Base-by-base conservation (phyloP, 148 eudicot species). In the Chenopodium berlandieri region DNA sequence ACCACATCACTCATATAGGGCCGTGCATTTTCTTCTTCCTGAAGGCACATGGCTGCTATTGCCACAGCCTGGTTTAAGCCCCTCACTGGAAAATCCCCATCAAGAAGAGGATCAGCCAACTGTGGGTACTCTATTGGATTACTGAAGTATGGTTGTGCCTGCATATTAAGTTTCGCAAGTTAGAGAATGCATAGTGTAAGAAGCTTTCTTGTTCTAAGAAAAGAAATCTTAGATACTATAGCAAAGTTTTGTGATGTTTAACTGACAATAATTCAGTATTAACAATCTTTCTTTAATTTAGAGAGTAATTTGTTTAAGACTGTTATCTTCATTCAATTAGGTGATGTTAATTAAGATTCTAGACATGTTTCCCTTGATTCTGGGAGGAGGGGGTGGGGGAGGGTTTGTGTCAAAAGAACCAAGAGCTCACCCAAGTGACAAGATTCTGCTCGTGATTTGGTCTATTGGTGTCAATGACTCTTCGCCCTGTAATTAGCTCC, bases 31-130 rank as follows among this genome's bases (percentile, higher is more conserved):
- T 88, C 91, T 75, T 92, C 94, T n/a, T 92, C 97, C 64, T 92
- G 95, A 31, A 94, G 89, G 71, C 97, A 94, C 97, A 93, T 91
- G 1, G 97, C 90, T 37, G 95, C 93, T 47, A 94, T 86, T 22
- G 95, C 97, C 47, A 94, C 92, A 12, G 90, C 91, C 82, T 92
- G 97, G 75, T 91, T 90, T 75, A 94, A 75, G 60, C 91, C 80
- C 81, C 92, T 94, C 34, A 73, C 71, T 3, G 94, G 93, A 79
- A 74, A 88, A 4, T 88, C 74, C 34, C 88, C 90, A 25, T 52
- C 71, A 6, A 94, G 89, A 47, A 84, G 86, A 13, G 95, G 94
- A 86, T 94, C 97, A 6, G 90, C 95, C 73, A 94, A 83, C 65
- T 86, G 80, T 4, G 88, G 79, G 71, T 80, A 91, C 77, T 82